Conservation (phyloP, 2,329 filamentous ascomycete species). For the Claviceps sorghi region DNA sequence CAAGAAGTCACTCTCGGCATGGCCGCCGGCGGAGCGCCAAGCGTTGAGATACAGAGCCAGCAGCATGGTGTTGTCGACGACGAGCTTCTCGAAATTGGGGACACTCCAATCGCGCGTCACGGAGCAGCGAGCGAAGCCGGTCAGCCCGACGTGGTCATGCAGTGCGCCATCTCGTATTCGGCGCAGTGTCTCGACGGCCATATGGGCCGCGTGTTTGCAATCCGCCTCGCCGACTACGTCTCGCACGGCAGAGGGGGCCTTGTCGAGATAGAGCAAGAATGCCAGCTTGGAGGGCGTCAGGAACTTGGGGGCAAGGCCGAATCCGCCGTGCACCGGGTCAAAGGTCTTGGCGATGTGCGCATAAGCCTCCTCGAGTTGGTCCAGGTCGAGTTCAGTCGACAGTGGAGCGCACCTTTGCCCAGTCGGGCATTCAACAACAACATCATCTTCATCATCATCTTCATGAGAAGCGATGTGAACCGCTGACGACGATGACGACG, state of each 20-base stretch:
- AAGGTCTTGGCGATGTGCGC: slow-evolving; percentile 68
- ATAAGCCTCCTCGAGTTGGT: slow-evolving; percentile 82
- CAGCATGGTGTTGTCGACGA: slow-evolving; percentile 82
- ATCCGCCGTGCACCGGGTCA: slow-evolving; percentile 66
- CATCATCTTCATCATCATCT: too few species aligned
- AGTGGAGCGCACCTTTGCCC: slow-evolving; percentile 15
- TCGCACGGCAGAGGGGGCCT: slow-evolving; percentile 56
- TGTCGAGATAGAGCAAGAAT: slow-evolving; percentile 62
- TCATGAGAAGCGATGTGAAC: not conserved
- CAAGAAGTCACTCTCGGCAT: slow-evolving; percentile 55
- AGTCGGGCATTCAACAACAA: slow-evolving; percentile 7
- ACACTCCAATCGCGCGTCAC: slow-evolving; percentile 86
- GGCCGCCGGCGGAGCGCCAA: slow-evolving; percentile 43
- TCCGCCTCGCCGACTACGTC: slow-evolving; percentile 82
- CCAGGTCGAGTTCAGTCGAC: slow-evolving; percentile 67
- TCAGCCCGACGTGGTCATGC: slow-evolving; percentile 36
- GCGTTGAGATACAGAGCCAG: slow-evolving; percentile 75
- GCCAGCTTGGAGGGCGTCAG: slow-evolving; percentile 73
- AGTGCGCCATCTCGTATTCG: slow-evolving; percentile 49
- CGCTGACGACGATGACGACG: too few species aligned
- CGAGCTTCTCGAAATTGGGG: slow-evolving; percentile 94
- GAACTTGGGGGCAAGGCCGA: slow-evolving; percentile 73
- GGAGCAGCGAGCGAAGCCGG: slow-evolving; percentile 58
- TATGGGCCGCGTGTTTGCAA: slow-evolving; percentile 56
- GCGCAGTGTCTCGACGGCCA: slow-evolving; percentile 68